A percentile compares a stretch with the other conserved stretches of the same genome.
These are phyloP conservation scores for Lyophyllum semitale DNA, from an alignment of 768 basidiomycete genomes.

Conservation along the genomic window DNA sequence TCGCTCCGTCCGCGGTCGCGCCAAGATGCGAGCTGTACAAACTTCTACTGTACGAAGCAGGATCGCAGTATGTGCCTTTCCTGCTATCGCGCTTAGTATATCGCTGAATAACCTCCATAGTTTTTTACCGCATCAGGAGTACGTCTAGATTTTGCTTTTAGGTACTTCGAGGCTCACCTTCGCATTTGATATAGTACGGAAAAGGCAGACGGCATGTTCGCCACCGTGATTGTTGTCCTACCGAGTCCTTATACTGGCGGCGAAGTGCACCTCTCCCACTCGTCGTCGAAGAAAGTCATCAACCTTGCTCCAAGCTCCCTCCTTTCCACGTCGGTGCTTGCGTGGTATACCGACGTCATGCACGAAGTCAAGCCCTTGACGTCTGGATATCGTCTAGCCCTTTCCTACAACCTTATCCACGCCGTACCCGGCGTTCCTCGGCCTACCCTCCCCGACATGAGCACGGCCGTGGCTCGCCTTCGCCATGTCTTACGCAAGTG, in stretches of 20 bases:
- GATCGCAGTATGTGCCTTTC: conserved; percentile 45
- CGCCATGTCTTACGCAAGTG: conserved; percentile 38
- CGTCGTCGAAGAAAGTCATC: conserved; percentile 30
- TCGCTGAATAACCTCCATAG: conserved; percentile 21
- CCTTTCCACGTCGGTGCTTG: conserved; percentile 36
- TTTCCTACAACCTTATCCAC: conserved; percentile 54
- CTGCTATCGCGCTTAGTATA: not conserved
- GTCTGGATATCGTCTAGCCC: conserved; percentile 49
- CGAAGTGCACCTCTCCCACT: conserved; percentile 43
- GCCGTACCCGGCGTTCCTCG: conserved; percentile 27
- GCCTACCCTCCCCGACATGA: conserved; percentile 29
- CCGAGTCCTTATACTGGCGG: conserved; percentile 51
- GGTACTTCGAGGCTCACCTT: not conserved
- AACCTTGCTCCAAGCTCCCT: conserved; percentile 35
- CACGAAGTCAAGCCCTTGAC: conserved; percentile 52
- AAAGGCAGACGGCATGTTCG: conserved; percentile 51
- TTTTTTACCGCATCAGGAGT: conserved; percentile 51
- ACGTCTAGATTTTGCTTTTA: conserved; percentile 16
- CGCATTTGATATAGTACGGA: conserved; percentile 36
- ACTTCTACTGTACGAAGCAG: conserved; percentile 47
- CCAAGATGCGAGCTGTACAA: conserved; percentile 47
- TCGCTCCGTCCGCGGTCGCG: conserved; percentile 22
- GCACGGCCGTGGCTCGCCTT: conserved; percentile 21
- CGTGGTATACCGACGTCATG: conserved; percentile 56
- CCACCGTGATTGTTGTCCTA: conserved; percentile 48